A percentile compares a stretch with the other conserved stretches of the same genome.
These are phyloP conservation scores for Areca catechu DNA, from an alignment of 176 grass and related monocot species.

Conservation along the genomic window DNA sequence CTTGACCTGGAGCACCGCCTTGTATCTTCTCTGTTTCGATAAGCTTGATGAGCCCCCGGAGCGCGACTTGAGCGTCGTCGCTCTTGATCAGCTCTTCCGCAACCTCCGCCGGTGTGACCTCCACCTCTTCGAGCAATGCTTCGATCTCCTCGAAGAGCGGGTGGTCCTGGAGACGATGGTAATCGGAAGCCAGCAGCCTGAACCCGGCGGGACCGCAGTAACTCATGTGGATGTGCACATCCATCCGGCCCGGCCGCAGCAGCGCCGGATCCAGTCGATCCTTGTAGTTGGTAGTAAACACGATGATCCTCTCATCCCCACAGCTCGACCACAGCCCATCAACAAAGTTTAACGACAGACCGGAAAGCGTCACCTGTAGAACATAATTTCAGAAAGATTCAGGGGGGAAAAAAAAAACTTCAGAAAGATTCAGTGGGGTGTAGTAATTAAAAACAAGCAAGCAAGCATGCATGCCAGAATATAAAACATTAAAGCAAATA, in stretches of 20 bases:
- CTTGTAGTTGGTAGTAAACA: slow-evolving; percentile 91
- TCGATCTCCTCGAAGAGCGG: slow-evolving; percentile 36
- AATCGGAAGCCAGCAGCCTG: slow-evolving; percentile 55
- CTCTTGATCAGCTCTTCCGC: slow-evolving; percentile 65
- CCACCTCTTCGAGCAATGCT: slow-evolving; percentile 30
- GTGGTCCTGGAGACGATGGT: slow-evolving; percentile 46
- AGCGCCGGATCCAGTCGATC: slow-evolving; percentile 70
- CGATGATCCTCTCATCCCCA: slow-evolving; percentile 68
- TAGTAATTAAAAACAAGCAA: too few relatives aligned
- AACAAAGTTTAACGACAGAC: slow-evolving; percentile 70
- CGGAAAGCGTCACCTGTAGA: slow-evolving; percentile 54
- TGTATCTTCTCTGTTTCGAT: too few relatives aligned
- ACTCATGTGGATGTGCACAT: slow-evolving; percentile 88
- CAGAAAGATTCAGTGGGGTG: too few relatives aligned
- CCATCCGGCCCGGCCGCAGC: slow-evolving; percentile 70
- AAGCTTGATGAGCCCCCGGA: slow-evolving; percentile 34
- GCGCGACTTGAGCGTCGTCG: slow-evolving; percentile 24
- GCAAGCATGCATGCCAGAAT: too few relatives aligned
- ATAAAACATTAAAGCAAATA: too few relatives aligned
- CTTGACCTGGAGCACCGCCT: too few relatives aligned
- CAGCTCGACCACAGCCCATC: slow-evolving; percentile 80
- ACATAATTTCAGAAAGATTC: too few relatives aligned
- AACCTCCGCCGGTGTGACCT: slow-evolving; percentile 60
- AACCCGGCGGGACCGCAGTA: slow-evolving; percentile 57
- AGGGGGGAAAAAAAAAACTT: too few relatives aligned